Conservation (phyloP, 345 rosid genomes). For the Carallia pectinifolia region DNA sequence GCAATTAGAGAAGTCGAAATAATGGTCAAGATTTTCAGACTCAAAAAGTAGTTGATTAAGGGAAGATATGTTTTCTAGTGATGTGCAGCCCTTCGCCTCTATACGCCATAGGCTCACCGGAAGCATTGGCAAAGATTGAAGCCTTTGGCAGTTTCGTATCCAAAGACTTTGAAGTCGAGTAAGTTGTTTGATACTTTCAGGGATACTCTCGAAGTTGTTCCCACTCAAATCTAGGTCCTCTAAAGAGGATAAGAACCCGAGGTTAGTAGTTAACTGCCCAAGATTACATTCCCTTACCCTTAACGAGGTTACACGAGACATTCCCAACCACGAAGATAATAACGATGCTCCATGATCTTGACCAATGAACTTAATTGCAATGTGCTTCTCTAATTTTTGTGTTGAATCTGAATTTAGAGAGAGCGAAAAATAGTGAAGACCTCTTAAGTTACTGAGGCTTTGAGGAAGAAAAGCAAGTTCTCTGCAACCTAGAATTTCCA, state of each 20-base stretch:
- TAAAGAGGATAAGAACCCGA: slow-evolving; percentile 3
- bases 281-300: neutral
- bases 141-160: slow-evolving; percentile 3
- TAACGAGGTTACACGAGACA: neutral
- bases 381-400: neutral
- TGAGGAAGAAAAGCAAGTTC: neutral
- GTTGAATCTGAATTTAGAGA: neutral
- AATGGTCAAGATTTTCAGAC: neutral
- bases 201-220: slow-evolving; percentile 8
- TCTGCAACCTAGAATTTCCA: rapidly evolving
- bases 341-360: neutral
- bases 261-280: neutral
- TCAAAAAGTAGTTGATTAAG: neutral
- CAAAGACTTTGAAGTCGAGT: neutral
- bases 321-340: neutral
- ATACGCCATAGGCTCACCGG: neutral
- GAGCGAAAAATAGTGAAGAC: neutral
- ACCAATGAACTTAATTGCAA: neutral
- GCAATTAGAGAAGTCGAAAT: neutral
- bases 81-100: neutral
- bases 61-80: slow-evolving; percentile 8
- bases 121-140: slow-evolving; percentile 11
- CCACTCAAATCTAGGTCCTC: neutral
- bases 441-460: neutral
- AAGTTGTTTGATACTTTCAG: slow-evolving; percentile 12